Base-by-base conservation (phyloP, 139 green algal species). In the Nannochloris sp. region DNA sequence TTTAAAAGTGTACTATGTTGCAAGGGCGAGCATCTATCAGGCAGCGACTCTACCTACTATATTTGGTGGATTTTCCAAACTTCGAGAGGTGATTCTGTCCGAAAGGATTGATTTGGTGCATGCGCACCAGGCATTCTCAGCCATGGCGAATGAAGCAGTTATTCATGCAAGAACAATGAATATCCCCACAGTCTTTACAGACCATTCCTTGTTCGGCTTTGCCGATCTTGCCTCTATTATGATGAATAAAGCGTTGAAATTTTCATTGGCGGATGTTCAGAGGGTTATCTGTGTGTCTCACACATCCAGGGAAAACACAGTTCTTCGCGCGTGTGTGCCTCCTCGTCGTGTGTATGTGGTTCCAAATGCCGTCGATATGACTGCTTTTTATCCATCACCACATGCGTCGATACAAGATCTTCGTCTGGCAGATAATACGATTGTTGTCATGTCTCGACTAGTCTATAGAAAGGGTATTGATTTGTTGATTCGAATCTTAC, bases 181-280 rank as follows among this genome's bases (percentile, higher is more conserved):
- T 2, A 86, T 84, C 64, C 69, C 79, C 56, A 75, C 82, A n/a
- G 87, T 96, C 12, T 98, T 98, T 81, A 98, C 93, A 1, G 92
- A 97, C 79, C 93, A 98, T 74, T 96, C 87, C 1, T 80, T 98
- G 26, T 95, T 96, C 56, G 93, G 93, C 13, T 97, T 98, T 78
- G 84, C 87, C 13, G 90, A 96, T 61, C 63, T 73, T 16, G 49
- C 60, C 31, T 85, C 71, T 76, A 96, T 98, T 50, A 36, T 86
- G 8, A 85, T 84, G n/a, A 98, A 98, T 79, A 88, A 81, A 70
- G 43, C 88, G 17, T 77, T 93, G 37, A 91, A 92, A 67, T 85
- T 72, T 48, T 79, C 85, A 8, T 71, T 95, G 64, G 70, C 81
- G 3, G 86, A 93, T 56, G 79, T 87, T 20, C 73, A 90, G 60